A percentile compares a stretch with the other conserved stretches of the same genome.
These are phyloP conservation scores for Penicillium sp. DNA, from an alignment of 2,329 filamentous ascomycete genomes.

Conservation along the genomic window DNA sequence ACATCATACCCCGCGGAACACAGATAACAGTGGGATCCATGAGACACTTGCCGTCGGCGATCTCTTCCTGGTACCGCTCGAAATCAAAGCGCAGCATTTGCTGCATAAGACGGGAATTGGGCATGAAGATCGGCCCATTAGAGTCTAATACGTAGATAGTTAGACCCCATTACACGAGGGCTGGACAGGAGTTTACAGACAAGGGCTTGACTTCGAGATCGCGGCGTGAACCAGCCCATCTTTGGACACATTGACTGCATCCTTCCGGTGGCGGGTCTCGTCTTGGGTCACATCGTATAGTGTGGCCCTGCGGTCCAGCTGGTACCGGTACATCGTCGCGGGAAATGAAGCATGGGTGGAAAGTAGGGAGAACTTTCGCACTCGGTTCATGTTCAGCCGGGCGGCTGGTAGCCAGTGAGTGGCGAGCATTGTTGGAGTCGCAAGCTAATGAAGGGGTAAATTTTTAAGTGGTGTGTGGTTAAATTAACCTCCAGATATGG, in stretches of 20 bases:
- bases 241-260: constrained; percentile 1
- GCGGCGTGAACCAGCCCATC: constrained; percentile 5
- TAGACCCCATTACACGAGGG: not conserved
- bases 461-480: not conserved
- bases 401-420: constrained; percentile 3
- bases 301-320: constrained; percentile 3
- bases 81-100: constrained; percentile 10
- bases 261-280: constrained; percentile 6
- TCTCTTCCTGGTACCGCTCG: constrained; percentile 4
- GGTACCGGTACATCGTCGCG: constrained; percentile 8
- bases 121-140: constrained; percentile 8
- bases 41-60: not conserved
- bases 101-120: constrained; percentile 8
- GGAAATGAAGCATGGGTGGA: constrained; percentile 6
- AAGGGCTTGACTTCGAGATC: constrained; percentile 7
- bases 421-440: not conserved
- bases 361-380: constrained; percentile 3
- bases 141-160: constrained; percentile 1
- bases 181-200: not conserved
- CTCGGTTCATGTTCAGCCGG: constrained; percentile 1
- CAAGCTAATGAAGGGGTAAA: not conserved
- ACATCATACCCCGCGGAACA: not conserved
- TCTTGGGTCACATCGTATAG: constrained; percentile 5
- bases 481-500: not conserved
- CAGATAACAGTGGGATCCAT: constrained; percentile 5